These are phyloP conservation scores for Penicillium sp. DNA, from an alignment of 2,329 filamentous ascomycete species.

Conservation along the genomic window DNA sequence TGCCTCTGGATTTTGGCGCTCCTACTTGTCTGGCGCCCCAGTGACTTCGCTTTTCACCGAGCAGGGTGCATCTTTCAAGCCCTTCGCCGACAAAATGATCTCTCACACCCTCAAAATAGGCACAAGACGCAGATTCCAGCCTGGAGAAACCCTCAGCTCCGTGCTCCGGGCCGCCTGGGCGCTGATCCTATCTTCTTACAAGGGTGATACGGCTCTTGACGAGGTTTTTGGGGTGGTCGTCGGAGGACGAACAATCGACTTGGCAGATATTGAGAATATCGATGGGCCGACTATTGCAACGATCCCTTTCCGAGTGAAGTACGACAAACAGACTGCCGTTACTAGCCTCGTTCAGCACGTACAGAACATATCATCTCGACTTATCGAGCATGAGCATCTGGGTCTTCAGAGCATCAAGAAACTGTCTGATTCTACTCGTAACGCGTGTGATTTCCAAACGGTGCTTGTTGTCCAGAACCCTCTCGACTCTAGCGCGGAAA, in stretches of 20 bases:
- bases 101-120: too few species aligned
- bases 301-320: constrained; percentile 6
- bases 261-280: neutral
- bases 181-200: too few species aligned
- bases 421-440: constrained; percentile 39
- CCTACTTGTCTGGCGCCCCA: constrained; percentile 2
- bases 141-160: too few species aligned
- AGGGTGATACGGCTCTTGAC: neutral
- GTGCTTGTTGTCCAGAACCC: constrained; percentile 31
- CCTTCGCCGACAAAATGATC: too few species aligned
- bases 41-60: too few species aligned
- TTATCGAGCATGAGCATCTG: constrained; percentile 55
- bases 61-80: too few species aligned
- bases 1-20: constrained; percentile 7
- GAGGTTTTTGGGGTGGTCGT: constrained; percentile 9
- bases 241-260: constrained; percentile 8
- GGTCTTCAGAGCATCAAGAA: constrained; percentile 43
- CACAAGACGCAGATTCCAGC: too few species aligned
- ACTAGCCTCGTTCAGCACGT: constrained; percentile 45
- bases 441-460: constrained; percentile 36
- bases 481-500: neutral
- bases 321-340: too few species aligned
- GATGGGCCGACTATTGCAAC: constrained; percentile 4
- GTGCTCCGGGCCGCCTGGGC: too few species aligned
- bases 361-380: constrained; percentile 35